Percentiles rank a stretch among this genome's conserved stretches.
phyloP scores from a whole-genome alignment of 106 monocot genomes.

The Narthecium ossifragum region DNA sequence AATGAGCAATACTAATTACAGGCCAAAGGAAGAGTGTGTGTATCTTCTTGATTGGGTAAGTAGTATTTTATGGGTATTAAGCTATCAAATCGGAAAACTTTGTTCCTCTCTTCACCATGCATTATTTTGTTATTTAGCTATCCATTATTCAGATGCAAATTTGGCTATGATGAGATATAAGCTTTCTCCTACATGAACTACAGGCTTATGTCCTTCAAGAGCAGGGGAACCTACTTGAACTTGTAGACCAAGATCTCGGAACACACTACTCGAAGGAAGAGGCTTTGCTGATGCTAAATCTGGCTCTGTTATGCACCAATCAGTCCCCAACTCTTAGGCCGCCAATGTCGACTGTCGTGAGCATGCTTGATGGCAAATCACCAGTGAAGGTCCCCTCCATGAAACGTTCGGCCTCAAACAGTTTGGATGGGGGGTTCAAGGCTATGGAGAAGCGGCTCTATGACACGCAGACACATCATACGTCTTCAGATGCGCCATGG shows the following conservation, averaged over 20 bases:
- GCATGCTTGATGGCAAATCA: constrained; percentile 13
- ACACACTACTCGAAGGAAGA: constrained; percentile 11
- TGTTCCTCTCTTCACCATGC: no score
- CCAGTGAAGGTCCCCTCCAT: neutral
- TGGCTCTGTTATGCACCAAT: constrained; percentile 15
- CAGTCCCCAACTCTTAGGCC: constrained; percentile 20
- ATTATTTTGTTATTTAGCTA: no score
- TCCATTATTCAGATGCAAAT: no score
- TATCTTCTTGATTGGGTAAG: constrained; percentile 20
- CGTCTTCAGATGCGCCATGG: neutral
- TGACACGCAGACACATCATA: neutral
- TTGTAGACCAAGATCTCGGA: constrained; percentile 17
- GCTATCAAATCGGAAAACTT: no score
- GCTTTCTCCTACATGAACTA: neutral
- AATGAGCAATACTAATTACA: constrained; percentile 10
- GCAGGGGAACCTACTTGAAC: constrained; percentile 10
- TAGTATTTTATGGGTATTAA: no score
- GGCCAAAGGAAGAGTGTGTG: neutral
- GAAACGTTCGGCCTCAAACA: neutral
- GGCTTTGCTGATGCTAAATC: constrained; percentile 9
- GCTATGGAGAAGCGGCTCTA: neutral
- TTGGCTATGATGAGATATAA: no score
- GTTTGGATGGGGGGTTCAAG: constrained; percentile 1
- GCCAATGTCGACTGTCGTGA: constrained; percentile 15
- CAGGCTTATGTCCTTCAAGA: constrained; percentile 19